Base-by-base conservation (phyloP, 768 basidiomycete genomes). In the Scleroderma bovista region DNA sequence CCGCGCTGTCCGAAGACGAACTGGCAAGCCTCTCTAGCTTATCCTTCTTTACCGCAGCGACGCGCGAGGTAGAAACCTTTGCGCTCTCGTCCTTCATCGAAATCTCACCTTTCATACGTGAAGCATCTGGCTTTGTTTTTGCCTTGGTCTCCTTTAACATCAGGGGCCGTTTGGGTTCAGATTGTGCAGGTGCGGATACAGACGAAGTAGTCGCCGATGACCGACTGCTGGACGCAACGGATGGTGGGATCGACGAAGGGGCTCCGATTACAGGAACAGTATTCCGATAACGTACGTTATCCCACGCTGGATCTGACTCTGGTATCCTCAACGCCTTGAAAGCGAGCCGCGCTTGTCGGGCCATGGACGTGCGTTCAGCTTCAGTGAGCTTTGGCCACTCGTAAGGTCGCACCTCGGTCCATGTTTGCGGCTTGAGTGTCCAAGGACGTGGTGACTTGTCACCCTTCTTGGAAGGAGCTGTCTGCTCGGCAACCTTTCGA, bases 351-450 rank as follows among this genome's bases (percentile, higher is more conserved):
- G 79, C 83, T 24, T 72, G 69, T 36, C 78, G 74, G 8, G 78
- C 73, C 62, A 88, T 68, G n/a, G 52, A 57, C 8, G 66, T 68
- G 5, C 78, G 74, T 40, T 81, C 78, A 2, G 67, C 44, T 24
- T 78, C 75, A 3, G 69, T 68, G 23, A 84, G 69, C 24, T 69
- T 69, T 1, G 73, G 68, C 74, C 77, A 85, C 53, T 81, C 83
- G 50, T 74, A 81, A 0, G 87, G 87, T 6, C 84, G 80, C 22
- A 88, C 81, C 58, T 88, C 81, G 31, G 71, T 71, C 86, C 86
- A 89, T 3, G 78, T 68, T 17, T 65, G 59, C 20, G 73, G 66
- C 54, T 80, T 84, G 51, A 88, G 77, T 29, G 67, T 59, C 74
- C 83, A 88, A 1, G 55, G 57, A 50, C 70, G 69, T 2, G 72